Evolutionary conservation across 2,329 filamentous ascomycete genomes (phyloP).

Genomic region (Penicillium polonicum): DNA sequence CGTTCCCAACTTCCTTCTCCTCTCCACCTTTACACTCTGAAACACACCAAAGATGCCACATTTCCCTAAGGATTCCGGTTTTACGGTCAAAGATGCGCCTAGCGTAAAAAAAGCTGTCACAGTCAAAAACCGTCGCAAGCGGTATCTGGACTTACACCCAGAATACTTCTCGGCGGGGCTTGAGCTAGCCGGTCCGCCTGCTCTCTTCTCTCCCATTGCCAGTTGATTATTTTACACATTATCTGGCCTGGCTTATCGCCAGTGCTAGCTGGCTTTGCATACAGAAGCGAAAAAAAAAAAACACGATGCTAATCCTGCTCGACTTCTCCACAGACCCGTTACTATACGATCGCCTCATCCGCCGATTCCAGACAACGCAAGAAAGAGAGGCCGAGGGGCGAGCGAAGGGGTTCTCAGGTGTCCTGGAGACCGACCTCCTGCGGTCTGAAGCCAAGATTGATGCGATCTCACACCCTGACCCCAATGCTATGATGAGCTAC

Average conservation of each 20-base stretch:
- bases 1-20: conserved; percentile 20
- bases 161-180: conserved; percentile 67
- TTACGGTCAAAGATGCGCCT: conserved; percentile 17
- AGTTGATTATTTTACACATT: conserved; percentile 12
- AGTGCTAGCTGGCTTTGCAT: conserved; percentile 12
- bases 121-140: conserved; percentile 72
- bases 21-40: conserved; percentile 12
- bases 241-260: not conserved
- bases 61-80: conserved; percentile 37
- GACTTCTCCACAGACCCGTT: conserved; percentile 61
- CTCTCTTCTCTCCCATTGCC: conserved; percentile 28
- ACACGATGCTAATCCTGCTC: conserved; percentile 28
- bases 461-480: conserved; percentile 56
- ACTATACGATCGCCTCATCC: conserved; percentile 77
- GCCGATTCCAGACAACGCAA: conserved; percentile 69
- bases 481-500: conserved; percentile 52
- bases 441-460: conserved; percentile 74
- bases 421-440: conserved; percentile 73
- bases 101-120: conserved; percentile 45
- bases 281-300: conserved; percentile 9
- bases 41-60: conserved; percentile 33
- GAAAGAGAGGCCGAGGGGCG: conserved; percentile 74
- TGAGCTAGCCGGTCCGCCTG: conserved; percentile 58
- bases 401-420: conserved; percentile 73
- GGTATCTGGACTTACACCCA: conserved; percentile 70